phyloP scores from a whole-genome alignment of 768 basidiomycete species.

The Suillus weaverae region DNA sequence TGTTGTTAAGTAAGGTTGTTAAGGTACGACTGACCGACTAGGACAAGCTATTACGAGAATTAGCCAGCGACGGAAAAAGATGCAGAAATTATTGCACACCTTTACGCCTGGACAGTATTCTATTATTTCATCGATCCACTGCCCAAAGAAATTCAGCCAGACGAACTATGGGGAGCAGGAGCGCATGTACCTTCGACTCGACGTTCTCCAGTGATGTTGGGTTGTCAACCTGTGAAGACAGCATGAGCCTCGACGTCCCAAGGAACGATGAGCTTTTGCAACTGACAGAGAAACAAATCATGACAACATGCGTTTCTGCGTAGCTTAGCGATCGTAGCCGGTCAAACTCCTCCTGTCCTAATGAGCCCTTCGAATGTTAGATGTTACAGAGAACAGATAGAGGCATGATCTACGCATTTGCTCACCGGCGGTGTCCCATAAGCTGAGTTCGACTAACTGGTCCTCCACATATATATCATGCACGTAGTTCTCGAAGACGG shows the following conservation, averaged over 20 bases:
- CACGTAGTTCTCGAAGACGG: slow-evolving; percentile 97
- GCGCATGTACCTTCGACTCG: slow-evolving; percentile 76
- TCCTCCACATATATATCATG: slow-evolving; percentile 88
- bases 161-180: neutral
- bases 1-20: neutral
- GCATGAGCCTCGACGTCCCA: neutral
- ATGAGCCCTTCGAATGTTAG: slow-evolving; percentile 33
- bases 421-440: slow-evolving; percentile 97
- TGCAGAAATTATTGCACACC: slow-evolving; percentile 42
- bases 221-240: slow-evolving; percentile 71
- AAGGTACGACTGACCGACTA: slow-evolving; percentile 68
- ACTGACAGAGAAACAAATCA: slow-evolving; percentile 93
- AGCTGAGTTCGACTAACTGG: slow-evolving; percentile 82
- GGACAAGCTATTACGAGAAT: slow-evolving; percentile 58
- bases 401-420: neutral
- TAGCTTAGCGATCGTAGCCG: slow-evolving; percentile 91
- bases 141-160: slow-evolving; percentile 5
- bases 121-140: slow-evolving; percentile 94
- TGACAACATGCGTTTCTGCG: slow-evolving; percentile 93
- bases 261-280: neutral
- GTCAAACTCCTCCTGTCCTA: slow-evolving; percentile 96
- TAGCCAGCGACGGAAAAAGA: slow-evolving; percentile 11
- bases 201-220: slow-evolving; percentile 95
- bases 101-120: slow-evolving; percentile 96
- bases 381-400: slow-evolving; percentile 19